Evolutionary conservation across 2,329 filamentous ascomycete species (phyloP).

Genomic region (Pyricularia grisea): DNA sequence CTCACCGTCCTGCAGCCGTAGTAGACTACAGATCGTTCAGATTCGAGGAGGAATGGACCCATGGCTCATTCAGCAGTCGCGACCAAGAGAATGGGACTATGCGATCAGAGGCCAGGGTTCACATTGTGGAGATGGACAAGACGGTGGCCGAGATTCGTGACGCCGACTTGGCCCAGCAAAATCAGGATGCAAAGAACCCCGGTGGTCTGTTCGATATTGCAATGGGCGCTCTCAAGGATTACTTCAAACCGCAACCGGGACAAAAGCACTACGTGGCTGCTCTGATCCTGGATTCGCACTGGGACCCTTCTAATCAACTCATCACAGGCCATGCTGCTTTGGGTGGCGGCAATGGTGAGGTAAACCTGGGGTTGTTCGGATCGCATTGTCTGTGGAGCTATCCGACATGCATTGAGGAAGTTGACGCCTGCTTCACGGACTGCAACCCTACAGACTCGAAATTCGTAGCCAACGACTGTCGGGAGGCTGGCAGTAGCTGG

Average conservation of each 20-base stretch:
- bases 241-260: conserved; percentile 66
- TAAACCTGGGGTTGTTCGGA: conserved; percentile 83
- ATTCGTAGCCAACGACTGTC: conserved; percentile 74
- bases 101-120: conserved; percentile 85
- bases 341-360: conserved; percentile 62
- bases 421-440: conserved; percentile 80
- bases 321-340: conserved; percentile 76
- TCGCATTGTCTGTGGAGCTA: conserved; percentile 90
- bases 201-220: conserved; percentile 71
- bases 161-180: conserved; percentile 69
- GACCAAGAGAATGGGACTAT: conserved; percentile 64
- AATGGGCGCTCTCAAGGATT: conserved; percentile 62
- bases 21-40: conserved; percentile 47
- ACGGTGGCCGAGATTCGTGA: conserved; percentile 78
- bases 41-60: conserved; percentile 92
- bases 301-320: conserved; percentile 63
- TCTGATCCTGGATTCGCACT: conserved; percentile 78
- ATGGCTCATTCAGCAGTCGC: conserved; percentile 66
- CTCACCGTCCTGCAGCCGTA: conserved; percentile 65
- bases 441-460: conserved; percentile 81
- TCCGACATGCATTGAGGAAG: conserved; percentile 79
- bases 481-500: conserved; percentile 85
- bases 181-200: conserved; percentile 57
- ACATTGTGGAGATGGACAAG: conserved; percentile 73
- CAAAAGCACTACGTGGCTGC: conserved; percentile 86